Percentiles rank a stretch among this genome's conserved stretches.
Evolutionary conservation across 371 early-diverging fungal genomes (phyloP).

Genomic region (Mortierella sp.): DNA sequence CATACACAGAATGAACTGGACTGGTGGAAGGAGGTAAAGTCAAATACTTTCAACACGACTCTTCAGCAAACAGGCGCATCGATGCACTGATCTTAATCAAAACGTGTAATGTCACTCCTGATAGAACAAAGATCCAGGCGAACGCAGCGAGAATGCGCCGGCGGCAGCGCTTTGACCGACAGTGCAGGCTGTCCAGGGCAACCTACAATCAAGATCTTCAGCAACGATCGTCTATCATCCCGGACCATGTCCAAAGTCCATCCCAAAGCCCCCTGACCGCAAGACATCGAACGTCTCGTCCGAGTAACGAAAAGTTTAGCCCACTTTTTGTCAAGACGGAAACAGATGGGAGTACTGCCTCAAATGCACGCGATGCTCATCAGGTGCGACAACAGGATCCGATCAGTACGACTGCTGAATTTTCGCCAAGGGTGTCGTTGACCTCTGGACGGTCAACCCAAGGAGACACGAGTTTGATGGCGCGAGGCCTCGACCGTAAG

Average conservation of each 20-base stretch:
- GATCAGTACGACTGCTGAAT: too few relatives aligned
- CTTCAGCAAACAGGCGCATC: not conserved
- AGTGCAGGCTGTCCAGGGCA: not conserved
- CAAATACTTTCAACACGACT: not conserved
- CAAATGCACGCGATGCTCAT: too few relatives aligned
- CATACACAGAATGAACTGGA: conserved; percentile 38
- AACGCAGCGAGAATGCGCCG: conserved; percentile 14
- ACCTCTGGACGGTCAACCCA: not conserved
- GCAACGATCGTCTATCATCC: not conserved
- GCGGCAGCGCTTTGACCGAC: conserved; percentile 21
- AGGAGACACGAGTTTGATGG: not conserved
- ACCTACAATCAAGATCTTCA: not conserved
- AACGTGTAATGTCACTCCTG: too few relatives aligned
- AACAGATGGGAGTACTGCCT: too few relatives aligned
- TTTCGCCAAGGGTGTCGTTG: not conserved
- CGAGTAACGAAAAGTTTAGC: too few relatives aligned
- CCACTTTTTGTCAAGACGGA: too few relatives aligned
- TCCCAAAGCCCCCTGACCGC: not conserved
- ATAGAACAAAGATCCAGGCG: conserved; percentile 25
- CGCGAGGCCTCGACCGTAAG: not conserved
- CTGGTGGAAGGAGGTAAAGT: conserved; percentile 26
- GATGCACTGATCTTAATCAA: not conserved
- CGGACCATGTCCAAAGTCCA: not conserved
- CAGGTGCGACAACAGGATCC: too few relatives aligned
- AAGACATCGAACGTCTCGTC: not conserved